A percentile compares a stretch with the other conserved stretches of the same genome.
Conservation (phyloP, 345 rosid species). For the Rhodamnia rubescens region DNA sequence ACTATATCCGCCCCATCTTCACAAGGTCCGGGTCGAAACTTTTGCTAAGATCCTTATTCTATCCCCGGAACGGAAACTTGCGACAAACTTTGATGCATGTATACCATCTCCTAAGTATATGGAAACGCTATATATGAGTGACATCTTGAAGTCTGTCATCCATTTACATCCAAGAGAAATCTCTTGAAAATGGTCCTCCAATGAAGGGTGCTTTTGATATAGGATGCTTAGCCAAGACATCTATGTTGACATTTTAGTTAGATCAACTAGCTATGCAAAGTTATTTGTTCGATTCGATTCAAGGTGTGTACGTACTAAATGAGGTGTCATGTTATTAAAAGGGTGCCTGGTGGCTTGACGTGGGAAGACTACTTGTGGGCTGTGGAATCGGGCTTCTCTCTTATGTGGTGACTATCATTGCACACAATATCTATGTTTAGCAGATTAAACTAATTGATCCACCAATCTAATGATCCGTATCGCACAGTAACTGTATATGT, state of each 20-base stretch:
- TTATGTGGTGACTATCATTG: conserved; percentile 8
- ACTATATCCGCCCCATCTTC: background rate
- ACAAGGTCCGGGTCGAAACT: background rate
- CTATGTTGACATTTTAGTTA: background rate
- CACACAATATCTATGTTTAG: background rate
- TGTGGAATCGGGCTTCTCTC: conserved; percentile 18
- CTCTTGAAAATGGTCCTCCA: background rate
- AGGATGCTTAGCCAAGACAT: background rate
- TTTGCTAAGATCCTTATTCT: background rate
- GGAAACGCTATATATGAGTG: background rate
- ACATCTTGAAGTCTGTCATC: background rate
- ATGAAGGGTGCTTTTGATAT: background rate
- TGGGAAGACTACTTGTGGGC: conserved; percentile 13
- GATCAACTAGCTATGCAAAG: background rate
- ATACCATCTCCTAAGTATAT: background rate
- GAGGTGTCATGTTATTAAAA: background rate
- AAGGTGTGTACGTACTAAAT: background rate
- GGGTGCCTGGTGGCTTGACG: conserved; percentile 6
- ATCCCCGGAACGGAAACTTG: background rate
- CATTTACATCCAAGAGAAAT: background rate
- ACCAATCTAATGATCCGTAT: background rate
- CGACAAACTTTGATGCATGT: background rate
- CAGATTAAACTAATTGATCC: background rate
- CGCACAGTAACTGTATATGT: conserved; percentile 24
- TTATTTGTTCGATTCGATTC: background rate